Evolutionary conservation across 2,329 filamentous ascomycete genomes (phyloP), one percentile per base, ranked within the genome.

Genomic region (Didymella glomerata): DNA sequence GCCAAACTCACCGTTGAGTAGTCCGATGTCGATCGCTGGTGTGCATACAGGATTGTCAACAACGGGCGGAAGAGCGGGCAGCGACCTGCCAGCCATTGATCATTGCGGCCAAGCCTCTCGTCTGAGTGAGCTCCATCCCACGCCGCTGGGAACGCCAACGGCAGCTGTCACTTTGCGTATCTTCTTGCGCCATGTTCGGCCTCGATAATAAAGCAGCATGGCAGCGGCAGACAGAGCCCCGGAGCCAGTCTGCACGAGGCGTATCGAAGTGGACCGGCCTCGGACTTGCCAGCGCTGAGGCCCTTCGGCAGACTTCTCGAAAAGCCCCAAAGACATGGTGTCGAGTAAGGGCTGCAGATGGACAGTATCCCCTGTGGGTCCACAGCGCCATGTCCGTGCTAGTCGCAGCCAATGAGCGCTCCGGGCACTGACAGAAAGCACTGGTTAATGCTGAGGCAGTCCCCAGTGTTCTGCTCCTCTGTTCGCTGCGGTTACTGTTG

Each of bases 401-500:
- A 68, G 40, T 22, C 48, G 54, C 25, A 45, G 49, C 71, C 71
- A 74, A 76, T 74, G 64, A 69, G 61, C 61, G 60, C 34, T 57
- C 54, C n/a, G 51, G 62, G 64, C 62, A 61, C 57, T 62, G 64
- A 50, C 62, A 61, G 52, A 58, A 57, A 56, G 61, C 58, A 57
- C 59, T 69, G 64, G 65, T 72, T 73, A 70, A 75, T 73, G 68
- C 67, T 71, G 61, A 68, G 68, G 66, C 61, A 52, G 60, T 67
- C 72, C 72, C 72, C 68, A 62, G 57, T 57, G 38, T 57, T 64
- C 63, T 66, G 59, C 62, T 66, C 50, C 44, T 65, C 60, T 67
- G 58, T 57, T 60, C 60, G 56, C 61, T 63, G 62, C 60, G 60
- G 46, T 50, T 54, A 50, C 56, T 54, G 56, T 54, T 54, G 56